Evolutionary conservation across 306 rosid species (phyloP).

Genomic region (Boehmeria nivea): DNA sequence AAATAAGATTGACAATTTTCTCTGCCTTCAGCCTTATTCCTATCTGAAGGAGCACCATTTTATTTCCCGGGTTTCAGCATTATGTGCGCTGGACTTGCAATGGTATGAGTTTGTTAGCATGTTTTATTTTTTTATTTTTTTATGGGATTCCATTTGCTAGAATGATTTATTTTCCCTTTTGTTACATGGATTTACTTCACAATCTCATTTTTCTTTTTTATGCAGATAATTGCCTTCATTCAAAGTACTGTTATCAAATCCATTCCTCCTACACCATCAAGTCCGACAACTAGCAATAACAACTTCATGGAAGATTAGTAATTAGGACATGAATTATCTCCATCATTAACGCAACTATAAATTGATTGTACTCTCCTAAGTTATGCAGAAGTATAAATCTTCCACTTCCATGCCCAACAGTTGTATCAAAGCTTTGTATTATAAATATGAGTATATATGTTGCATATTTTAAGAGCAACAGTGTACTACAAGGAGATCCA

Average conservation of each 20-base stretch:
- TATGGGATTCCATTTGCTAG: constrained; percentile 2
- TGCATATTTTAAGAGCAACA: not conserved
- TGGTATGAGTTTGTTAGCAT: constrained; percentile 34
- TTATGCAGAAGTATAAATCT: not conserved
- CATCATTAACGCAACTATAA: too few species aligned
- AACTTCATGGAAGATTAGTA: constrained; percentile 32
- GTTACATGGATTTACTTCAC: constrained; percentile 8
- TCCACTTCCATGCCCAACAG: not conserved
- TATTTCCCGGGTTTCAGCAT: constrained; percentile 83
- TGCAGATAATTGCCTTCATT: constrained; percentile 66
- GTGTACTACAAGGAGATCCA: not conserved
- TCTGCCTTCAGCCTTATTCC: constrained; percentile 73
- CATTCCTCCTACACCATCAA: constrained; percentile 32
- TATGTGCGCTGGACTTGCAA: constrained; percentile 54
- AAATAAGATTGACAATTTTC: too few species aligned
- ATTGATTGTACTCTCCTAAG: not conserved
- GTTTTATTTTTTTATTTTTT: not conserved
- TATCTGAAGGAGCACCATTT: constrained; percentile 79
- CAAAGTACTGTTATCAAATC: constrained; percentile 54
- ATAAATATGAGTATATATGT: not conserved
- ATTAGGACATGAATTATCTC: not conserved
- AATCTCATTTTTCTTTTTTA: not conserved
- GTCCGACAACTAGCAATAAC: constrained; percentile 19
- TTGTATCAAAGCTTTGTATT: not conserved
- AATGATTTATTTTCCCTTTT: not conserved